Evolutionary conservation across 441 rosid genomes (phyloP), one percentile per base, ranked within the genome.

Genomic region (Flueggea neowawraea): DNA sequence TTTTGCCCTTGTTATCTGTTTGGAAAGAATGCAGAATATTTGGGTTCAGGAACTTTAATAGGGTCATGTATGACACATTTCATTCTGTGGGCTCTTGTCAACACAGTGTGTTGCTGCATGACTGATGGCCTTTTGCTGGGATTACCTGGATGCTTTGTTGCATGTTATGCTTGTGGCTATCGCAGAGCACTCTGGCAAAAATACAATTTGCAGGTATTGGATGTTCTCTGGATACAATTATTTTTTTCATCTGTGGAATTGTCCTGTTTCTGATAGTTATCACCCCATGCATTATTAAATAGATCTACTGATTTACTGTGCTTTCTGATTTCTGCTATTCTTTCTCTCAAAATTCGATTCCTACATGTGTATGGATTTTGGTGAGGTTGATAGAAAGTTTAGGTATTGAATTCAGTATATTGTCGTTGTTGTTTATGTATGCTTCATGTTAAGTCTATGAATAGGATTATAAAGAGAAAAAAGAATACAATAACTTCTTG

Each of bases 131-230:
- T 89, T 53, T 75, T 81, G 68, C 75, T 94, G 81, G 82, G 94
- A 33, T 68, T 89, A 45, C 97, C 99, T 7, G 97, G 97, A 74
- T 91, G 96, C 75, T 86, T 89, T 66, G 82, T 87, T 28, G 67
- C 95, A 15, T 89, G 91, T 69, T 94, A 94, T 81, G 95, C 96
- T 75, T 89, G 92, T 58, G 87, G 95, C 62, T 91, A 91, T 77
- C 92, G 96, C 49, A 82, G 75, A 73, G 72, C 87, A 1, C 76
- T 94, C 54, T 83, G 99, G 60, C 75, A 80, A 57, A 91, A 82
- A 69, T 91, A 87, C 69, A 80, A 84, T 61, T 72, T 94, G 70
- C 83, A 80, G 96, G 97, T 88, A 75, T 36, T 55, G 70, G 52
- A 53, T 58, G 32, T 32, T 58, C 57, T 17, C 56, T 28, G 48